A percentile compares a stretch with the other conserved stretches of the same genome.
These are phyloP conservation scores for Saitozyma sp. DNA, from an alignment of 768 basidiomycete genomes.

Conservation along the genomic window DNA sequence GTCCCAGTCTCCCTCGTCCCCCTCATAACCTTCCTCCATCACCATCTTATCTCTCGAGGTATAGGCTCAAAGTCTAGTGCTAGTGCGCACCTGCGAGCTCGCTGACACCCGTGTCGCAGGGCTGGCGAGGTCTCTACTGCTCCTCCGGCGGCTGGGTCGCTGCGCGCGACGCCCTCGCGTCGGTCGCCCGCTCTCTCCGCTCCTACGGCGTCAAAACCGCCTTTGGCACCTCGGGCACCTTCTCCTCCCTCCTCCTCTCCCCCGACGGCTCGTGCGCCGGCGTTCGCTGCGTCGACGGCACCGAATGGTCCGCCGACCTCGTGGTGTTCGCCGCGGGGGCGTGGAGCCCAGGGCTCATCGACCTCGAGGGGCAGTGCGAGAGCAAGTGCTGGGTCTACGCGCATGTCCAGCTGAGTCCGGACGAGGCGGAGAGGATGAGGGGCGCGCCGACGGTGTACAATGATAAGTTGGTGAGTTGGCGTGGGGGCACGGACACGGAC, in stretches of 20 bases:
- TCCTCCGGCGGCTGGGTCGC: slow-evolving; percentile 47
- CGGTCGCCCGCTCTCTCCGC: slow-evolving; percentile 34
- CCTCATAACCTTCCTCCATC: too few relatives aligned
- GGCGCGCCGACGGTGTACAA: slow-evolving; percentile 47
- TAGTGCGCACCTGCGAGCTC: neutral
- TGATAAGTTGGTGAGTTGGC: slow-evolving; percentile 37
- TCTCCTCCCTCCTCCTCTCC: slow-evolving; percentile 30
- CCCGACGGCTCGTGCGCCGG: slow-evolving; percentile 36
- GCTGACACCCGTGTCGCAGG: slow-evolving; percentile 5
- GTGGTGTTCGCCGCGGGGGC: slow-evolving; percentile 50
- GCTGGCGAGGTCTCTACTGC: slow-evolving; percentile 46
- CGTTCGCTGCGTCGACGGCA: slow-evolving; percentile 39
- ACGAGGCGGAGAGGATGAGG: slow-evolving; percentile 37
- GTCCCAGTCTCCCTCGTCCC: too few relatives aligned
- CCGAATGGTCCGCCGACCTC: slow-evolving; percentile 35
- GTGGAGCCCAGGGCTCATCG: slow-evolving; percentile 45
- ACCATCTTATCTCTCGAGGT: neutral
- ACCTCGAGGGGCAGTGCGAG: slow-evolving; percentile 48
- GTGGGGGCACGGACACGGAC: neutral
- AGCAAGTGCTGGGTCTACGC: slow-evolving; percentile 49
- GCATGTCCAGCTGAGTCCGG: slow-evolving; percentile 46
- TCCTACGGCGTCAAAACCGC: slow-evolving; percentile 35
- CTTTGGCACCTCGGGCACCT: slow-evolving; percentile 43
- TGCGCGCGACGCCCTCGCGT: slow-evolving; percentile 43
- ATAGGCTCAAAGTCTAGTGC: neutral